These are phyloP conservation scores for Capronia coronata DNA, from an alignment of 2,329 filamentous ascomycete species.

Conservation along the genomic window DNA sequence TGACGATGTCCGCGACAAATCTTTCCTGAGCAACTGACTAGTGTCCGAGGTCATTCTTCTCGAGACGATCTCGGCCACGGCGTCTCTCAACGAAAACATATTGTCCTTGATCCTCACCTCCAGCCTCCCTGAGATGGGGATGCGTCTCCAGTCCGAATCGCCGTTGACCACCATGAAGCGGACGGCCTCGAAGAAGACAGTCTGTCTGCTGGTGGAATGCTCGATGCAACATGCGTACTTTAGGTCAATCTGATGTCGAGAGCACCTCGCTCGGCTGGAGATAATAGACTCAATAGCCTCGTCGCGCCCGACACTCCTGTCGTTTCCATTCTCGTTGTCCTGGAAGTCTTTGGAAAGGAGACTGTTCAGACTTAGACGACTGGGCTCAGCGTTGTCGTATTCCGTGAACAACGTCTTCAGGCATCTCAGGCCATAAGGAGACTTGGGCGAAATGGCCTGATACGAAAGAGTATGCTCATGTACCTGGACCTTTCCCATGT, in stretches of 20 bases:
- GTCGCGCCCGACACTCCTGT: slow-evolving; percentile 11
- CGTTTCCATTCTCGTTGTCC: slow-evolving; percentile 19
- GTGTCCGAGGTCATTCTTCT: slow-evolving; percentile 14
- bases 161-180: slow-evolving; percentile 14
- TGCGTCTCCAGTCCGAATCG: slow-evolving; percentile 8
- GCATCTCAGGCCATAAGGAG: too few species aligned
- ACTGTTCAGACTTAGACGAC: not conserved
- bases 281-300: slow-evolving; percentile 17
- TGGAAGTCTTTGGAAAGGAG: slow-evolving; percentile 13
- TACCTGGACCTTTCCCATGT: too few species aligned
- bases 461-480: too few species aligned
- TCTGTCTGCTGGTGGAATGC: slow-evolving; percentile 7
- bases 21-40: slow-evolving; percentile 11
- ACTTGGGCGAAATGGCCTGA: too few species aligned
- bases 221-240: slow-evolving; percentile 17
- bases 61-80: slow-evolving; percentile 12
- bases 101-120: slow-evolving; percentile 18
- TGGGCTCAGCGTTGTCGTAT: too few species aligned
- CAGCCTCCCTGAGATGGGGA: slow-evolving; percentile 14
- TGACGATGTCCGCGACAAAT: not conserved
- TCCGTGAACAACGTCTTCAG: too few species aligned
- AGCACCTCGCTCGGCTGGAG: slow-evolving; percentile 6
- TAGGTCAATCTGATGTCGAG: slow-evolving; percentile 15
- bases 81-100: slow-evolving; percentile 16
- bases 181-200: slow-evolving; percentile 16